Evolutionary conservation across 1,284 basidiomycete species (phyloP).

Genomic region (Marasmius fiardii): DNA sequence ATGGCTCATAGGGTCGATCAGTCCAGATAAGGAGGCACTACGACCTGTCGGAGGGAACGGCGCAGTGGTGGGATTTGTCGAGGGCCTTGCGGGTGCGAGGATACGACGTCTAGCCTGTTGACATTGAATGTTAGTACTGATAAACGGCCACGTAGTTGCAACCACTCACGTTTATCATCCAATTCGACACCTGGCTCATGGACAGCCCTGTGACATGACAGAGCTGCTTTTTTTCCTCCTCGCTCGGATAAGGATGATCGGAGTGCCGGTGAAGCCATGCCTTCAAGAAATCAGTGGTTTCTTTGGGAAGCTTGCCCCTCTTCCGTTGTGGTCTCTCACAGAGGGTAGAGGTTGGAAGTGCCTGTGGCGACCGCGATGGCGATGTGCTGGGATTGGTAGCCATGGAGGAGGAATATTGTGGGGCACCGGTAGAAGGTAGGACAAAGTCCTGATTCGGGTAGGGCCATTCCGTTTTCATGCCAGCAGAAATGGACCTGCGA

Average conservation of each 20-base stretch:
- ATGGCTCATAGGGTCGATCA: conserved; percentile 38
- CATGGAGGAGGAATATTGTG: conserved; percentile 37
- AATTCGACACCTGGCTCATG: conserved; percentile 87
- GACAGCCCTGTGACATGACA: conserved; percentile 82
- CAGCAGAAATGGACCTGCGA: conserved; percentile 46
- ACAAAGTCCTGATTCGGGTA: conserved; percentile 40
- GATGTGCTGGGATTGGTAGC: conserved; percentile 41
- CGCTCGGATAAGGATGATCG: conserved; percentile 86
- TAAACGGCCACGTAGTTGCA: conserved; percentile 13
- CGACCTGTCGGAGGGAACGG: conserved; percentile 56
- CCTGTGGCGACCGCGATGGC: conserved; percentile 50
- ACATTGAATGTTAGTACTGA: conserved; percentile 4
- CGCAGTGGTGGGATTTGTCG: conserved; percentile 67
- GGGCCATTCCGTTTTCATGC: conserved; percentile 50
- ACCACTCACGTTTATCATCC: conserved; percentile 83
- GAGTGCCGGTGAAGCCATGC: conserved; percentile 89
- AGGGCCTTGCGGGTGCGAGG: conserved; percentile 74
- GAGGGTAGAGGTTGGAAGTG: conserved; percentile 50
- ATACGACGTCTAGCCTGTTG: conserved; percentile 74
- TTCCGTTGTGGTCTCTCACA: conserved; percentile 74
- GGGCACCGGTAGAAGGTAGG: conserved; percentile 31
- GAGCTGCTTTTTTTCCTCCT: conserved; percentile 88
- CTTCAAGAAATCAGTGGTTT: conserved; percentile 86
- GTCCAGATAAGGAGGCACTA: conserved; percentile 38
- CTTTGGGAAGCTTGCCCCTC: conserved; percentile 85